Evolutionary conservation across 164 flowering plant genomes (phyloP).

Genomic region (Tetracentron sinense): DNA sequence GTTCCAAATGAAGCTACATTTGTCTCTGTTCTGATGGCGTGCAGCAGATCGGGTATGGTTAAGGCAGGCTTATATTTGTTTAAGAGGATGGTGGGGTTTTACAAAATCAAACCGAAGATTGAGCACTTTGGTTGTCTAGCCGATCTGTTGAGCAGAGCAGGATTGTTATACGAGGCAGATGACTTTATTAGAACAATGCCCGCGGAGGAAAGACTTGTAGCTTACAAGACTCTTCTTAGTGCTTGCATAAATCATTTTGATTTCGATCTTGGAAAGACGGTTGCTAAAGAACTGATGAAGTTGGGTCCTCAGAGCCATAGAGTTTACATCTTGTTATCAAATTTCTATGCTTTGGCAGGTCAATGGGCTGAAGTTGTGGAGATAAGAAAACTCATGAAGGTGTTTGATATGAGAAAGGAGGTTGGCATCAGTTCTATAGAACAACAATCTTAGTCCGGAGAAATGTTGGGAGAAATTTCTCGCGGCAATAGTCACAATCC

Average conservation of each 20-base stretch:
- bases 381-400: constrained; percentile 20
- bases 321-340: constrained; percentile 22
- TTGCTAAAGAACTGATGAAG: constrained; percentile 22
- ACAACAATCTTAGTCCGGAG: background rate
- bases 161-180: constrained; percentile 24
- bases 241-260: constrained; percentile 28
- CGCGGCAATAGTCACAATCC: too few species aligned
- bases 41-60: constrained; percentile 28
- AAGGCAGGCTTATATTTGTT: constrained; percentile 25
- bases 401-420: constrained; percentile 17
- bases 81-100: constrained; percentile 18
- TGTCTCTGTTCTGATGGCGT: constrained; percentile 29
- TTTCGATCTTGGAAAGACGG: constrained; percentile 19
- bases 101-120: constrained; percentile 19
- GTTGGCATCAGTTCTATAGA: constrained; percentile 21
- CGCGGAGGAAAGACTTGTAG: constrained; percentile 17
- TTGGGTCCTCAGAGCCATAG: constrained; percentile 18
- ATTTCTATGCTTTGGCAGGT: constrained; percentile 28
- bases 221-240: constrained; percentile 29
- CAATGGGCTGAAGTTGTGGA: constrained; percentile 25
- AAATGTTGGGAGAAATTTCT: too few species aligned
- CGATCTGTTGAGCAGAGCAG: constrained; percentile 29
- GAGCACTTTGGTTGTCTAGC: constrained; percentile 29
- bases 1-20: constrained; percentile 35
- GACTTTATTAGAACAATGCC: constrained; percentile 19